Evolutionary conservation across 106 monocot genomes (phyloP), one percentile per base, ranked within the genome.

Genomic region (Cymbidium sinense): DNA sequence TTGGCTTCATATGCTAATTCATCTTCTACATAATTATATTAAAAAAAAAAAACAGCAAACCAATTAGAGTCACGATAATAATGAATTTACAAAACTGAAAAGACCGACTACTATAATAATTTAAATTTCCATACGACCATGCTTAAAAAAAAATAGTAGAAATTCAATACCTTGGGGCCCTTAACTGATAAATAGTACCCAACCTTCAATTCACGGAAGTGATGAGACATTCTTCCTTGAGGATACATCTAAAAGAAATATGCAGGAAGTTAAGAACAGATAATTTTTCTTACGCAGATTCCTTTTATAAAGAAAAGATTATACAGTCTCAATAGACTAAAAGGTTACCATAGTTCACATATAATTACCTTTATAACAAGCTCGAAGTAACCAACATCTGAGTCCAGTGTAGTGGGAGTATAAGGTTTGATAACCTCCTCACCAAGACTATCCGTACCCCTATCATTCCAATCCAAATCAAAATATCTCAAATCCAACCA

Each of bases 201-300:
- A 83, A 94, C 98, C 71, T 74, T 78, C 94, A 99, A 87, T 84
- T 99, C 98, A 80, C 98, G 94, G 82, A 99, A 99, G 90, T 99
- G 98, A 79, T 99, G 98, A 61, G 98, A 99, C 98, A 99, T 99
- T 86, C 98, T 99, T 85, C 98, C 98, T 92, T 99, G 98, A 81
- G 81, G 81, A 81, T 81, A 81, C 81, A 81, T 81, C 81, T 81
- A 55, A 43, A 28, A 74, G 8, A 44, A 44, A 74, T 28, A 15
- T 44, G 74, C 41, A 20, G 11, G 8, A 58, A 7, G 4, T 0
- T n/a, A 23, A 58, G 5, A 21, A 58, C 58, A 58, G 58, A n/a
- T 8, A 58, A 58, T 15, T 41, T 9, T 41, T 47, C 11, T 15
- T 15, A 47, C 15, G 11, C 13, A 47, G 9, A 41, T 9, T 41